Conservation (phyloP, 1,139 yeast species). For the Blastobotrys apis region DNA sequence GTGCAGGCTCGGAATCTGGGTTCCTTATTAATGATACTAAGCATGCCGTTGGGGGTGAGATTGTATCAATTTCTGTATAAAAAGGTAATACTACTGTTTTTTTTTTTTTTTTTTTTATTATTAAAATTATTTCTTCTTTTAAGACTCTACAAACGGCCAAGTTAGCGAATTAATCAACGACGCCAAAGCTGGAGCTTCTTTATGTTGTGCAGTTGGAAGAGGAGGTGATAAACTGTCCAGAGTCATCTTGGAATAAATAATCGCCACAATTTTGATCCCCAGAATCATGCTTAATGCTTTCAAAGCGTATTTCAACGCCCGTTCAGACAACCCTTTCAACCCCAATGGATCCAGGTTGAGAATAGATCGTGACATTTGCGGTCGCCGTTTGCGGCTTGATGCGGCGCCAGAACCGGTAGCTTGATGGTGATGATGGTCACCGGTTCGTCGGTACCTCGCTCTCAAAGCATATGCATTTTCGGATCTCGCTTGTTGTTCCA, state of each 20-base stretch:
- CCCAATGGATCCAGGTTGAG: slow-evolving; percentile 28
- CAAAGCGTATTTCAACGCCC: slow-evolving; percentile 19
- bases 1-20: slow-evolving; percentile 35
- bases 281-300: slow-evolving; percentile 22
- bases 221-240: too few relatives aligned
- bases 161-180: slow-evolving; percentile 2
- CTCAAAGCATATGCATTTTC: slow-evolving; percentile 21
- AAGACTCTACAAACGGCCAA: slow-evolving; percentile 7
- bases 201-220: too few relatives aligned
- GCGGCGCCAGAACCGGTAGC: neutral
- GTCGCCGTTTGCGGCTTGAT: neutral
- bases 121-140: neutral
- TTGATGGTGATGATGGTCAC: too few relatives aligned
- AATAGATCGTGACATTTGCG: slow-evolving; percentile 24
- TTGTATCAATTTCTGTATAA: neutral
- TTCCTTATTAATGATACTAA: slow-evolving; percentile 31
- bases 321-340: slow-evolving; percentile 16
- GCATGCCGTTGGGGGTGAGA: slow-evolving; percentile 33
- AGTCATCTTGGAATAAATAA: slow-evolving; percentile 15
- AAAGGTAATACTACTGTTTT: too few relatives aligned
- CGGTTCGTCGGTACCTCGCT: slow-evolving; percentile 1
- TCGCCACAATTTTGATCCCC: slow-evolving; percentile 20
- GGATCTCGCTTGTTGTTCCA: slow-evolving; percentile 26
- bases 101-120: neutral
- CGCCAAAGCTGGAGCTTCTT: neutral